Percentiles rank a stretch among this genome's conserved stretches.
phyloP scores from a whole-genome alignment of 257 asterid species.

The Phtheirospermum japonicum region DNA sequence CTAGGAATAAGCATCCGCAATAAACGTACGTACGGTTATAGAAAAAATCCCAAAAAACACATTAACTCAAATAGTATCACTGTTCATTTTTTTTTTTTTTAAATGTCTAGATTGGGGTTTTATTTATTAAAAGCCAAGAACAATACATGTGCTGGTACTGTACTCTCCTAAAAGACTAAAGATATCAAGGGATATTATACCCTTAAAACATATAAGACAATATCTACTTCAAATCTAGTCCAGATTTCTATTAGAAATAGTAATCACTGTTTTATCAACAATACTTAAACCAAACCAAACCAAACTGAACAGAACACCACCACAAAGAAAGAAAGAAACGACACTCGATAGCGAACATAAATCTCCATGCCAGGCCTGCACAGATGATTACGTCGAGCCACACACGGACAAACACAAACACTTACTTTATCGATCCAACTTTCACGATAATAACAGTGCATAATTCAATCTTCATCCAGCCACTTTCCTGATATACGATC shows the following conservation, averaged over 20 bases:
- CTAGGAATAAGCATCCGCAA: too few species aligned
- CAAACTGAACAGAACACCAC: background rate
- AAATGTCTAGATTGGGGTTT: background rate
- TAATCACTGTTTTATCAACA: background rate
- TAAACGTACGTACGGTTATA: too few species aligned
- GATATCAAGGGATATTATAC: background rate
- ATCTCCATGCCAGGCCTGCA: background rate
- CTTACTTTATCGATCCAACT: background rate
- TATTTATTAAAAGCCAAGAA: background rate
- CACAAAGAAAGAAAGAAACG: background rate
- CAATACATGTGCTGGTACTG: background rate
- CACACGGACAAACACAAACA: constrained; percentile 2
- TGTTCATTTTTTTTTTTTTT: too few species aligned
- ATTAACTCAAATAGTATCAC: background rate
- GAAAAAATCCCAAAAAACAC: background rate
- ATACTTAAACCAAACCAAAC: background rate
- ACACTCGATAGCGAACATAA: constrained; percentile 6
- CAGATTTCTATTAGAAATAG: background rate
- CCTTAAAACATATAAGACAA: background rate
- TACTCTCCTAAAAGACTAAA: background rate
- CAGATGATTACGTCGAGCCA: background rate
- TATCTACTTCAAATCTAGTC: background rate
- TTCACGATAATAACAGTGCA: background rate
- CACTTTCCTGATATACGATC: constrained; percentile 54
- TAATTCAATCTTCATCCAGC: constrained; percentile 44